Evolutionary conservation across 2,329 filamentous ascomycete species (phyloP), one percentile per base, ranked within the genome.

Genomic region (Cryphonectria japonica): DNA sequence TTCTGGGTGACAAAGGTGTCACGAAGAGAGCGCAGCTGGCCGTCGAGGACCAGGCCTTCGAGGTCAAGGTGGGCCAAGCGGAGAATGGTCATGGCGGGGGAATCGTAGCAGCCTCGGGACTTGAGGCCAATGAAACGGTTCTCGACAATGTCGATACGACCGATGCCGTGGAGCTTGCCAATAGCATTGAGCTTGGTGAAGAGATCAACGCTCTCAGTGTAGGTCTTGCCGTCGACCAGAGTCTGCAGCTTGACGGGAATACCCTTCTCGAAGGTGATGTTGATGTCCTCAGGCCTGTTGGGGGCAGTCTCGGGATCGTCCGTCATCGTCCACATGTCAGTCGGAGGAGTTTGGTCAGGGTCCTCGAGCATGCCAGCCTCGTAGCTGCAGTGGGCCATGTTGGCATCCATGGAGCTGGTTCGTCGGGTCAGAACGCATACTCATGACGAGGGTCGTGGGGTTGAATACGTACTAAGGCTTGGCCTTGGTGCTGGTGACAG

Each of bases 71-170:
- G 82, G 29, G 82, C 82, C 29, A 81, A 78, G 29, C 81, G 79
- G 64, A 78, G 77, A 37, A 80, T 78, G 68, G 79, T 79, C 73
- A 90, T 81, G 70, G 84, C 88, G 1, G 88, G 88, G 14, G 88
- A 86, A 78, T 95, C 93, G 84, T 95, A 95, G 85, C 92, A 95
- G 77, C 93, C 93, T 77, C 93, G 89, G 75, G 87, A 91, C 85
- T 95, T 95, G 77, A 95, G 86, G 74, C 92, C 93, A 78, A 93
- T 54, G 67, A 65, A 72, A 29, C 68, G 71, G 73, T 75, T 78
- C 82, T 94, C 92, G 73, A 95, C 92, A 78, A 95, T 95, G 81
- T 95, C 93, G 75, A 95, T 91, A 77, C 93, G 86, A 77, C 93
- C 93, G 75, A 95, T 88, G 79, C 93, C 93, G 83, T 94, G 85